Base-by-base conservation (phyloP, 1,139 yeast species). In the Pichia norvegensis region DNA sequence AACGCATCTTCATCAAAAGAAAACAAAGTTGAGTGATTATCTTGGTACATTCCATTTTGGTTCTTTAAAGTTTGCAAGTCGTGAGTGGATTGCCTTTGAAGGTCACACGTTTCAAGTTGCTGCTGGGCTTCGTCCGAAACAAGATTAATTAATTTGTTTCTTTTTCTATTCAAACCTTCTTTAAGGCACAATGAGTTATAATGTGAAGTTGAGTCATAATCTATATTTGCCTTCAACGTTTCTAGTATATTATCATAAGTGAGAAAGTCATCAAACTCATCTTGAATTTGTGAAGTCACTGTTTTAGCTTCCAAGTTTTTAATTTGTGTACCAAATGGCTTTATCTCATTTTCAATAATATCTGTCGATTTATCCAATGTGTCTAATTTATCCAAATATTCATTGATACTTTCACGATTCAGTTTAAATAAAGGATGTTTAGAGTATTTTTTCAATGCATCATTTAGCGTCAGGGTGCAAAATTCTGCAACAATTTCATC, bases 161-260 rank as follows among this genome's bases (percentile, higher is more conserved):
- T 65, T 75, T 79, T 81, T 49, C 92, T 65, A 55, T 81, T 79
- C 29, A 70, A 67, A 40, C 85, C 83, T 59, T 85, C 95, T 46
- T 81, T 78, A 39, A 73, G 73, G 56, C 83, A 92, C 23, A 85
- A 60, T 1, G 69, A 62, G 70, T 78, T 80, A 10, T 57, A 62
- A 6, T 46, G 44, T 2, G 50, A 48, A 7, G 55, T 52, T 3
- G 2, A 48, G 39, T 22, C 61, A 59, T 36, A 54, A 1, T 60
- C 57, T 1, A 51, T 38, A 20, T 46, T 81, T 21, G 64, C 55
- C 48, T 73, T 73, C 48, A 78, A 55, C 8, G 29, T 22, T n/a
- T 23, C 29, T 10, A 22, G n/a, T 9, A 23, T 2, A 36, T 14
- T 36, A 14, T 67, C 58, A 45, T 72, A 69, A 57, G 78, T 14